Evolutionary conservation across 176 grass and related monocot genomes (phyloP).

Genomic region (Bromus sterilis): DNA sequence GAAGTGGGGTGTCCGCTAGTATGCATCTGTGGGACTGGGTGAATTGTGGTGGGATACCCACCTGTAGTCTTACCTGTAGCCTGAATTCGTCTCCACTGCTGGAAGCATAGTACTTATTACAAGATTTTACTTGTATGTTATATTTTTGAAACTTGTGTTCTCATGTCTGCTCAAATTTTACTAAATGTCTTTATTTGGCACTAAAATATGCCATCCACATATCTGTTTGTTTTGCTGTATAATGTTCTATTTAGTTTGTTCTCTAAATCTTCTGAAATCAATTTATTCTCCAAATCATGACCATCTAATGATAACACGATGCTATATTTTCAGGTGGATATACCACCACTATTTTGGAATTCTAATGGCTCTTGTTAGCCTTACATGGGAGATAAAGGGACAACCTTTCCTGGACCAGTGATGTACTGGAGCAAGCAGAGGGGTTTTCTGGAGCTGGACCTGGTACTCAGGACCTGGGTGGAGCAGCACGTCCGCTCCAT

Average conservation of each 20-base stretch:
- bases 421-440: constrained; percentile 81
- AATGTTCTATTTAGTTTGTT: neutral
- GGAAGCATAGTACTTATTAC: too few relatives aligned
- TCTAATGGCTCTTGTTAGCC: constrained; percentile 78
- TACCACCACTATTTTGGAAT: constrained; percentile 92
- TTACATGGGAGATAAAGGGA: too few relatives aligned
- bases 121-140: too few relatives aligned
- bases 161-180: neutral
- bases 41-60: too few relatives aligned
- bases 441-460: too few relatives aligned
- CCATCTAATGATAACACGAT: neutral
- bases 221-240: neutral
- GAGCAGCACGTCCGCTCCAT: too few relatives aligned
- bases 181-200: neutral
- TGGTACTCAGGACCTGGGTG: too few relatives aligned
- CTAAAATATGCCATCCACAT: neutral
- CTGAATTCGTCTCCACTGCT: too few relatives aligned
- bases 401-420: constrained; percentile 82
- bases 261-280: neutral
- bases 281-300: neutral
- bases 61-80: too few relatives aligned
- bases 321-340: constrained; percentile 73
- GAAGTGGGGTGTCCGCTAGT: too few relatives aligned
- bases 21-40: too few relatives aligned
- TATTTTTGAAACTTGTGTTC: too few relatives aligned